Evolutionary conservation across 169 alveolate genomes (phyloP), one percentile per base, ranked within the genome.

Genomic region (Plasmodium coatneyi): DNA sequence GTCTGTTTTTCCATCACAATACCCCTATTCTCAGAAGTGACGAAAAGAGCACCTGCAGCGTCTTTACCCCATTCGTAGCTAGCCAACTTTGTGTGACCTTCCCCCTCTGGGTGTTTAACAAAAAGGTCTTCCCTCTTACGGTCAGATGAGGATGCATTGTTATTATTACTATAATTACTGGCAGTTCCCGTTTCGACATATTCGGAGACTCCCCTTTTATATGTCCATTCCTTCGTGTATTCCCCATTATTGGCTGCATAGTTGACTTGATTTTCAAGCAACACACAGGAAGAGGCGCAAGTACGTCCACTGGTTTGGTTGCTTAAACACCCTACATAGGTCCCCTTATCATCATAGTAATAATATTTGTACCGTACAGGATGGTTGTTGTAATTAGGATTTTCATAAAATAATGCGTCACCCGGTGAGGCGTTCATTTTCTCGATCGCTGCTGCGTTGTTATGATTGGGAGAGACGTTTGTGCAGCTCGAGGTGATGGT

Each of bases 301-400:
- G 76, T 66, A 25, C 76, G 76, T 66, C 76, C 76, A 66, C n/a
- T 66, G 39, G 36, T 25, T 22, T 66, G 76, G 76, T 66, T 66
- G 76, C 36, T 66, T 25, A 66, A 66, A 25, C 36, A 66, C 5
- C 76, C 76, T 25, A 66, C 36, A 19, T 66, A 66, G 4, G n/a
- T 66, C 19, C 76, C 76, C 36, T 66, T 66, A 66, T 66, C 76
- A 66, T 66, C 76, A 66, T 66, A 66, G n/a, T 66, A 66, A 66
- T 66, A 66, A 66, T 66, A 66, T 66, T 66, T 66, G 76, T 66
- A 66, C 36, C 19, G 76, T 66, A 66, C 39, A 66, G 19, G 30
- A 66, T 66, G 30, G 36, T 22, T 66, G 36, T 66, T 66, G 36
- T 66, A 66, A 25, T 66, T 66, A 7, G 76, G 14, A 22, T 66